phyloP scores from a whole-genome alignment of 2,329 filamentous ascomycete species.

The Colletotrichum sidae region DNA sequence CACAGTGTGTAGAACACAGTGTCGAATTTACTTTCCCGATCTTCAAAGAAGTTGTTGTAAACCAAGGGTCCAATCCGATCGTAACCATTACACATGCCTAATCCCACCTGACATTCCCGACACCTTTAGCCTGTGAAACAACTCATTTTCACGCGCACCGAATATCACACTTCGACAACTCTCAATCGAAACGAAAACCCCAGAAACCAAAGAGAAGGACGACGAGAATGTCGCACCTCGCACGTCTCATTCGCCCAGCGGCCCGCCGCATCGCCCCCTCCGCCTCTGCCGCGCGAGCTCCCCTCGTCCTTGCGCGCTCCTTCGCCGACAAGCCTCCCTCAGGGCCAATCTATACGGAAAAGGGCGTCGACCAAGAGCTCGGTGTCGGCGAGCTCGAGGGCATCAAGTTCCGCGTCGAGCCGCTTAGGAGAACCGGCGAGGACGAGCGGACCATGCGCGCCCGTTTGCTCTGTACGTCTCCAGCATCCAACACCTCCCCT shows the following conservation, averaged over 20 bases:
- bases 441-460: constrained; percentile 88
- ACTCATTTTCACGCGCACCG: background rate
- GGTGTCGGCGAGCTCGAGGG: constrained; percentile 89
- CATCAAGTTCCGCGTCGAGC: constrained; percentile 87
- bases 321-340: constrained; percentile 40
- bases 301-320: constrained; percentile 33
- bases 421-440: constrained; percentile 86
- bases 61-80: background rate
- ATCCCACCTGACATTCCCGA: too few species aligned
- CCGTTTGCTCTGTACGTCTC: constrained; percentile 74
- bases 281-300: constrained; percentile 38
- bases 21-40: background rate
- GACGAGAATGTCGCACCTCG: constrained; percentile 28
- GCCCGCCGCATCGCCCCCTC: constrained; percentile 36
- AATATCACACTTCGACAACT: background rate
- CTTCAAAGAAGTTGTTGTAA: background rate
- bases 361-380: constrained; percentile 64
- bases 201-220: background rate
- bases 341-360: constrained; percentile 41
- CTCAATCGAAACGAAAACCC: background rate
- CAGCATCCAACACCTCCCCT: too few species aligned
- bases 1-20: background rate
- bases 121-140: too few species aligned
- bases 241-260: constrained; percentile 39
- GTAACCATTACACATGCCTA: background rate